Evolutionary conservation across 768 basidiomycete genomes (phyloP).

Genomic region (Coprinopsis strossmayeri): DNA sequence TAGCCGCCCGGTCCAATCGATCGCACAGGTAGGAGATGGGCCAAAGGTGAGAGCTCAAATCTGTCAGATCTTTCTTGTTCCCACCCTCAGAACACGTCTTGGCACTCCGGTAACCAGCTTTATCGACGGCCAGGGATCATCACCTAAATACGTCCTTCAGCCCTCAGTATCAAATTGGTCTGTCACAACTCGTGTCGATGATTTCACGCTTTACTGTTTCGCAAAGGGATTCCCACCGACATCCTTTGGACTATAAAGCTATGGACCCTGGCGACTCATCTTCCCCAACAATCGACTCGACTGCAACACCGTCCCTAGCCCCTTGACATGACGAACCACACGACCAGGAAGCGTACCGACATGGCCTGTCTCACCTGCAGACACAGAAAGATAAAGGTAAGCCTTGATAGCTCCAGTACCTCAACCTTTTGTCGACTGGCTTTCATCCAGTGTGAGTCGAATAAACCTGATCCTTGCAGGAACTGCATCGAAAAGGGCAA

Average conservation of each 20-base stretch:
- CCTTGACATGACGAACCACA: conserved; percentile 3
- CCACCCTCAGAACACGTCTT: background rate
- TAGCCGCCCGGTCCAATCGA: background rate
- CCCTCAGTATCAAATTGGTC: background rate
- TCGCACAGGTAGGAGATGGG: background rate
- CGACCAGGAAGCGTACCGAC: conserved; percentile 24
- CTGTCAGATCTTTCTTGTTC: conserved; percentile 1
- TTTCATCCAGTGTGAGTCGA: conserved; percentile 22
- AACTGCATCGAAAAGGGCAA: conserved; percentile 31
- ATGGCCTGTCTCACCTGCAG: conserved; percentile 54
- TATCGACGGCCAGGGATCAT: conserved; percentile 1
- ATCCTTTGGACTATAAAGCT: conserved; percentile 5
- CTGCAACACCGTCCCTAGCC: background rate
- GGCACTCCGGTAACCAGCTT: conserved; percentile 1
- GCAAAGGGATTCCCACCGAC: conserved; percentile 1
- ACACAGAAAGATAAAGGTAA: conserved; percentile 48
- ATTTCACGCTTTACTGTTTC: background rate
- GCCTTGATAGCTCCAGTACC: conserved; percentile 3
- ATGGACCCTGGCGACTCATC: conserved; percentile 1
- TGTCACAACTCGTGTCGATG: conserved; percentile 4
- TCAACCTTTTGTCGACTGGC: background rate
- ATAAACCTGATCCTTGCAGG: conserved; percentile 27
- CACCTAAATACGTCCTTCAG: background rate
- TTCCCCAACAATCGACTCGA: conserved; percentile 9
- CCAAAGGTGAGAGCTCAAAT: background rate